Evolutionary conservation across 228 moss, liverwort and hornwort species (phyloP).

Genomic region (Sphagnum magellanicum): DNA sequence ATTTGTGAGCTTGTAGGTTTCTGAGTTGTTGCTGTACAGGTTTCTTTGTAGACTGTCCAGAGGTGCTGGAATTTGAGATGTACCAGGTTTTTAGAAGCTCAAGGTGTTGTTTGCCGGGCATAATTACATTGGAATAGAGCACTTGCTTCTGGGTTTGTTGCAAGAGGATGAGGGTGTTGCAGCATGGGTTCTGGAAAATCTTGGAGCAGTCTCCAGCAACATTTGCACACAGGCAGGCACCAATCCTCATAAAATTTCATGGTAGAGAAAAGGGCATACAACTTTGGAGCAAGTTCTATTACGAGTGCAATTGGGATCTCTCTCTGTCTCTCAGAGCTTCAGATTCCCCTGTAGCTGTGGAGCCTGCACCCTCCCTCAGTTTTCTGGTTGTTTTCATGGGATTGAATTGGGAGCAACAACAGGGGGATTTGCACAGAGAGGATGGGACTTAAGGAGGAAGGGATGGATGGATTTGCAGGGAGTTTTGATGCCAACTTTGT

Average conservation of each 20-base stretch:
- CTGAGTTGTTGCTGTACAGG: not conserved
- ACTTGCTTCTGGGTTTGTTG: not conserved
- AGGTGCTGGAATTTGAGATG: not conserved
- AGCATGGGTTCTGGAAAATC: not conserved
- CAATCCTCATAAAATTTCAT: too few species aligned
- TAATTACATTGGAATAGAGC: constrained; percentile 1
- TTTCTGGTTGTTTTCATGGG: too few species aligned
- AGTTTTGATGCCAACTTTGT: not conserved
- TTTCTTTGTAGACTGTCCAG: not conserved
- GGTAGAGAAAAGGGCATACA: too few species aligned
- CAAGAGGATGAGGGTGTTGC: not conserved
- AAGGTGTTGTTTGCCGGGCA: not conserved
- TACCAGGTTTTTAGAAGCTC: not conserved
- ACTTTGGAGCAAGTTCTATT: too few species aligned
- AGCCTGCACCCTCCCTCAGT: too few species aligned
- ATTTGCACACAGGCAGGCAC: not conserved
- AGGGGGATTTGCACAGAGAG: too few species aligned
- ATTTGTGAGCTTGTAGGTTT: not conserved
- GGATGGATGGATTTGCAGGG: not conserved
- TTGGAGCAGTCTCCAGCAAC: not conserved
- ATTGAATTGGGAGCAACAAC: too few species aligned
- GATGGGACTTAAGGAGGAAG: too few species aligned
- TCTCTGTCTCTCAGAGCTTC: too few species aligned
- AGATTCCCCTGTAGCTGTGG: too few species aligned
- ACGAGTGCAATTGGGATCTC: too few species aligned